Percentiles rank a stretch among this genome's conserved stretches.
Conservation (phyloP, 78 protist genomes). For the Bodo saltans region DNA sequence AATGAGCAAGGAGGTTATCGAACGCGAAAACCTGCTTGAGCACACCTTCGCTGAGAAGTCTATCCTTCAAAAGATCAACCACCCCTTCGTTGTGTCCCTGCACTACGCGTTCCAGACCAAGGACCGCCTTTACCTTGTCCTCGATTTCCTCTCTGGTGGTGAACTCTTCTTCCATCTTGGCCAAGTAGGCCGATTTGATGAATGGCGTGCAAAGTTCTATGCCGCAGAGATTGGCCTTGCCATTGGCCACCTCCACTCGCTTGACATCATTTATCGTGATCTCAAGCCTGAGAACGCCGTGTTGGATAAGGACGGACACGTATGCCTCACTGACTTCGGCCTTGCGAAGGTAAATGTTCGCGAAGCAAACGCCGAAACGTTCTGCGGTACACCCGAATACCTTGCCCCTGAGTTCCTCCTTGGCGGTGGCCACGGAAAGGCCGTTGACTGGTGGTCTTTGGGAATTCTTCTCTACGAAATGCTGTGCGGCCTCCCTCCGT, state of each 20-base stretch:
- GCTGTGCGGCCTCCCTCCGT: conserved; percentile 68
- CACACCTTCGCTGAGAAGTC: conserved; percentile 85
- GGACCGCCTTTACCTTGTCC: conserved; percentile 65
- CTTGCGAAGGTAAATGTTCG: conserved; percentile 30
- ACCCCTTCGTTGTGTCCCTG: conserved; percentile 76
- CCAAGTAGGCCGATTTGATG: conserved; percentile 55
- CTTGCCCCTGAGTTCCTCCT: conserved; percentile 75
- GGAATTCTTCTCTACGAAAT: conserved; percentile 51
- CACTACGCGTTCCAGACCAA: conserved; percentile 72
- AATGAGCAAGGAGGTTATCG: conserved; percentile 59
- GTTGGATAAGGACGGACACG: conserved; percentile 36
- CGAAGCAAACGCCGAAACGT: conserved; percentile 58
- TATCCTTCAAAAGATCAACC: conserved; percentile 66
- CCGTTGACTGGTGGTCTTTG: conserved; percentile 77
- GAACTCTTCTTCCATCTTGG: conserved; percentile 71
- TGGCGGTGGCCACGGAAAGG: conserved; percentile 58
- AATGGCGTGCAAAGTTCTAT: conserved; percentile 69
- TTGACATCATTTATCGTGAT: conserved; percentile 85
- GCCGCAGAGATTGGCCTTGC: conserved; percentile 79
- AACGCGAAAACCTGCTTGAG: conserved; percentile 51
- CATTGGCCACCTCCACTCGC: conserved; percentile 75
- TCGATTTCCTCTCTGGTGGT: conserved; percentile 80
- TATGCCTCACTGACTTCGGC: conserved; percentile 44
- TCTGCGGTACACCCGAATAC: conserved; percentile 94
- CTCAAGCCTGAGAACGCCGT: conserved; percentile 57